A percentile compares a stretch with the other conserved stretches of the same genome.
Evolutionary conservation across 192 early-diverging fungal species (phyloP).

Genomic region (Dimargaris cristalligena): DNA sequence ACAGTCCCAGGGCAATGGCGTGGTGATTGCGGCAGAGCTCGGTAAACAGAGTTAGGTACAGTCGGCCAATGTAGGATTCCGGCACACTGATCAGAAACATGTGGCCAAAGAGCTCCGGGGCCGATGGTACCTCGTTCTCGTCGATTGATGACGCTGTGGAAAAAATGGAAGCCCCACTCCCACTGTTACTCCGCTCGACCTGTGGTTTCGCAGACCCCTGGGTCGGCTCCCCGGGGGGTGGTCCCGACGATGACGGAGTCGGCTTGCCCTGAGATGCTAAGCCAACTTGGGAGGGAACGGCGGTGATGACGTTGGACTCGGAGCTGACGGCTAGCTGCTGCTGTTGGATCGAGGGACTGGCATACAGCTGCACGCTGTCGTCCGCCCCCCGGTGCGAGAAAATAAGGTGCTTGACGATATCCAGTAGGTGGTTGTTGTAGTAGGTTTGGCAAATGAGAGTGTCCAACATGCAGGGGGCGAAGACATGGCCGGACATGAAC

Average conservation of each 20-base stretch:
- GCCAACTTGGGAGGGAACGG: background rate
- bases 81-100: conserved; percentile 32
- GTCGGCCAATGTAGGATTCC: conserved; percentile 19
- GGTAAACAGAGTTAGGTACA: conserved; percentile 31
- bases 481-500: conserved; percentile 57
- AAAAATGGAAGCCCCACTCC: conserved; percentile 10
- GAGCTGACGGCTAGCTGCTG: background rate
- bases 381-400: conserved; percentile 31
- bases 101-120: conserved; percentile 22
- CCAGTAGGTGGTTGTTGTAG: conserved; percentile 43
- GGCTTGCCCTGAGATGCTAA: background rate
- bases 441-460: conserved; percentile 54
- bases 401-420: conserved; percentile 36
- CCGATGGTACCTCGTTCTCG: conserved; percentile 9
- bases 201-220: conserved; percentile 10
- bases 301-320: background rate
- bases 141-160: conserved; percentile 1
- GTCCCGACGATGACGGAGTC: background rate
- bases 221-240: conserved; percentile 13
- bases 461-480: conserved; percentile 49
- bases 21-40: conserved; percentile 27
- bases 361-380: conserved; percentile 23
- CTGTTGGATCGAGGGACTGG: background rate
- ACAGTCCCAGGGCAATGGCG: conserved; percentile 44
- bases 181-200: conserved; percentile 9